phyloP scores from a whole-genome alignment of 345 rosid genomes.

The Citrus sp. region DNA sequence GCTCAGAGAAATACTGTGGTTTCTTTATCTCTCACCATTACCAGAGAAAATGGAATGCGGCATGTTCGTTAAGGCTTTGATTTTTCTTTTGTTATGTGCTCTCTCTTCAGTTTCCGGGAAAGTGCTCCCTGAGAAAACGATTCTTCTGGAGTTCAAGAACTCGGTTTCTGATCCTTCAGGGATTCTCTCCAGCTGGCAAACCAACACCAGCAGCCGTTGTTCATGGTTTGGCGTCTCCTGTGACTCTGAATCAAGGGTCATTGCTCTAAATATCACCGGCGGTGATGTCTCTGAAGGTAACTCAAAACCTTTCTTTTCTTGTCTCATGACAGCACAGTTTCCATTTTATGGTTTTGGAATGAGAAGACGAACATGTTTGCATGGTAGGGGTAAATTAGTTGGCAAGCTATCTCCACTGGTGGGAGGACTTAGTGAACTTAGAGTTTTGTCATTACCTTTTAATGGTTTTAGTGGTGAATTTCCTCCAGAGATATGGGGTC shows the following conservation, averaged over 20 bases:
- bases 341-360: constrained; percentile 21
- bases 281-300: constrained; percentile 15
- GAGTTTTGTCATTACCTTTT: constrained; percentile 29
- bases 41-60: constrained; percentile 11
- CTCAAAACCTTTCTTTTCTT: constrained; percentile 9
- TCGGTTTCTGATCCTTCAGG: constrained; percentile 26
- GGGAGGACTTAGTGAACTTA: constrained; percentile 25
- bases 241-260: constrained; percentile 20
- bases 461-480: constrained; percentile 27
- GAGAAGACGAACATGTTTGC: constrained; percentile 1
- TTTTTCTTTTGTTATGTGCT: constrained; percentile 6
- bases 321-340: constrained; percentile 4
- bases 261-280: constrained; percentile 21
- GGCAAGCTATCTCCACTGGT: constrained; percentile 32
- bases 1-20: not conserved
- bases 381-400: constrained; percentile 16
- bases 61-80: not conserved
- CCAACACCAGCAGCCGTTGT: constrained; percentile 14
- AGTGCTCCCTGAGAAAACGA: not conserved
- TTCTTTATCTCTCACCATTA: not conserved
- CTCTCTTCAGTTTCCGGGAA: constrained; percentile 8
- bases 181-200: constrained; percentile 22
- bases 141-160: constrained; percentile 28
- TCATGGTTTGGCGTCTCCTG: constrained; percentile 31
- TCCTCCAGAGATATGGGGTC: constrained; percentile 28